Evolutionary conservation across 257 asterid species (phyloP).

Genomic region (Solanum appendiculatum): DNA sequence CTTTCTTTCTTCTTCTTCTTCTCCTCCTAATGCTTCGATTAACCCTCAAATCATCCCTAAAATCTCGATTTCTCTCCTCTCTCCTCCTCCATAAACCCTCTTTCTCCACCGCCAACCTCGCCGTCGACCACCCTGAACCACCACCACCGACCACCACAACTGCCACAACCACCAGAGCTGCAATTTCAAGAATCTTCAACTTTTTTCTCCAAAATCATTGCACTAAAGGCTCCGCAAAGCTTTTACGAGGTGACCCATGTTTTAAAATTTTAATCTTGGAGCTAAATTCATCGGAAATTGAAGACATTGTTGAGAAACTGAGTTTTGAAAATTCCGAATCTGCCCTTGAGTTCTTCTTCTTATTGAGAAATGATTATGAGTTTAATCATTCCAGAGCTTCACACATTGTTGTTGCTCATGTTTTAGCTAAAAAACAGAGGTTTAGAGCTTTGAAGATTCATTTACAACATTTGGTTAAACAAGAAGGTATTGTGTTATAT

Average conservation of each 20-base stretch:
- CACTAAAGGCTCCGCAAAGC: slow-evolving; percentile 12
- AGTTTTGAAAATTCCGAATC: slow-evolving; percentile 16
- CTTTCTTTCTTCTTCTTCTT: background rate
- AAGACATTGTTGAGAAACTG: slow-evolving; percentile 28
- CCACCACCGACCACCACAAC: background rate
- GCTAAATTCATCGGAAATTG: slow-evolving; percentile 35
- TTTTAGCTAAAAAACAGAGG: slow-evolving; percentile 49
- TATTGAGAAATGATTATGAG: slow-evolving; percentile 46
- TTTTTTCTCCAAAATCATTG: slow-evolving; percentile 19
- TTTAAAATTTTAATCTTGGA: slow-evolving; percentile 19
- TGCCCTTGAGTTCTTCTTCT: slow-evolving; percentile 56
- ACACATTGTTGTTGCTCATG: slow-evolving; percentile 38
- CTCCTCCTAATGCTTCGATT: slow-evolving; percentile 23
- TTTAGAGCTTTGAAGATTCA: slow-evolving; percentile 41
- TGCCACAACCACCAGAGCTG: background rate
- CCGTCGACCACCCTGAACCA: slow-evolving; percentile 11
- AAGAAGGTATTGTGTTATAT: background rate
- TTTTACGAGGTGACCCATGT: slow-evolving; percentile 15
- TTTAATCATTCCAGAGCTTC: slow-evolving; percentile 32
- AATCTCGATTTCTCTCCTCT: slow-evolving; percentile 14
- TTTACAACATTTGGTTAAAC: slow-evolving; percentile 35
- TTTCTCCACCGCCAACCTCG: slow-evolving; percentile 16
- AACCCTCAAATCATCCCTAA: slow-evolving; percentile 22
- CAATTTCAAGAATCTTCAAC: slow-evolving; percentile 20
- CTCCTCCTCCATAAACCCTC: slow-evolving; percentile 2